Evolutionary conservation across 768 basidiomycete genomes (phyloP), one percentile per base, ranked within the genome.

Genomic region (Hemileccinum rubropunctum): DNA sequence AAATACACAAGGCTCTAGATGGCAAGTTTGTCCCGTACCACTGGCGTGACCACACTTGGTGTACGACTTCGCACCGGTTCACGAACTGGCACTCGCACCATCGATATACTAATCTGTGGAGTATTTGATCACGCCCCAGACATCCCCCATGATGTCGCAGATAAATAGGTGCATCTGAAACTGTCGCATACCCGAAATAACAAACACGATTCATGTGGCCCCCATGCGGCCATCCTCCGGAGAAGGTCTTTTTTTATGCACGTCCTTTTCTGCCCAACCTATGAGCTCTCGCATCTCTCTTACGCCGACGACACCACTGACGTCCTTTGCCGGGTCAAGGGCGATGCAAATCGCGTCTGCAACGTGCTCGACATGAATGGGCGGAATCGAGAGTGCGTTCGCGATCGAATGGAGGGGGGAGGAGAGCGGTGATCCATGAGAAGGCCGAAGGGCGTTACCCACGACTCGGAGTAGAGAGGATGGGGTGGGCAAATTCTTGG

Each of bases 311-410:
- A 85, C 80, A 37, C 89, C 91, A 45, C 62, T 65, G 41, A 91
- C 71, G 37, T 76, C 75, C 52, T 70, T 73, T 42, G 63, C 60
- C 33, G 71, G 69, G 59, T 83, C 78, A 50, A 85, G 72, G 32
- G 80, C 77, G 17, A 84, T 75, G 51, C 87, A 83, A 7, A 92
- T 78, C 1, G 93, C 91, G 58, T 86, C 82, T 3, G 88, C 97
- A 39, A 98, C 92, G 54, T 94, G 91, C 59, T 99, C 97, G 18
- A 98, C 93, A 62, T 98, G 95, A 37, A 98, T 82, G 2, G 97
- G 95, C 27, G 88, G 91, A 47, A 87, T 85, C n/a, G 79, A 77
- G 44, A 98, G 69, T 15, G 88, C 83, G 53, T 88, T 88, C 7
- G 91, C 88, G 32, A 94, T 70, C 3, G 87, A 83, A 28, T 81